phyloP scores from a whole-genome alignment of 352 stramenopile species.

The Globisporangium takayamanum region DNA sequence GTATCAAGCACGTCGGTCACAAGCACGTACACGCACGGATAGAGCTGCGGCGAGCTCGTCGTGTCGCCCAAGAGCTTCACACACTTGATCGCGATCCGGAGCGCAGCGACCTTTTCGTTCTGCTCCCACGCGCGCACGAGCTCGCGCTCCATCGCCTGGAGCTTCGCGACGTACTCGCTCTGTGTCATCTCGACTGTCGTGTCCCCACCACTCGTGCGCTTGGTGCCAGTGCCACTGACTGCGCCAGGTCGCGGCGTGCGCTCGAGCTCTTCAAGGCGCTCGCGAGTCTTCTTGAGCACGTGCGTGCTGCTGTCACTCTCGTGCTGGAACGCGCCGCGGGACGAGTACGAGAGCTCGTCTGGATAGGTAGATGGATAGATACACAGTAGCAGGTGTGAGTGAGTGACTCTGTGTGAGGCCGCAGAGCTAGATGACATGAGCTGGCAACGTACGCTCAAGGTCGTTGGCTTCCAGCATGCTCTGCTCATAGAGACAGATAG shows the following conservation, averaged over 20 bases:
- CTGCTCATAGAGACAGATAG: conserved; percentile 8
- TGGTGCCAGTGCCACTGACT: conserved; percentile 1
- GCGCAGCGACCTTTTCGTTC: conserved; percentile 82
- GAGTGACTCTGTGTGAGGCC: neutral
- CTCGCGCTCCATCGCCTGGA: conserved; percentile 72
- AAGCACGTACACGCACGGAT: conserved; percentile 87
- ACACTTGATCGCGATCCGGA: conserved; percentile 89
- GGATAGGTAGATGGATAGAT: neutral
- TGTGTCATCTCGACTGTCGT: conserved; percentile 72
- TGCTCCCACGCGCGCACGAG: conserved; percentile 68
- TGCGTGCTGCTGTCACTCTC: conserved; percentile 30
- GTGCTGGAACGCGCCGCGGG: conserved; percentile 32
- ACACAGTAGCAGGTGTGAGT: neutral
- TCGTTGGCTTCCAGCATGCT: conserved; percentile 75
- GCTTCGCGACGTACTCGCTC: conserved; percentile 71
- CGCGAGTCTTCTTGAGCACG: conserved; percentile 62
- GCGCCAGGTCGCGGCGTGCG: conserved; percentile 11
- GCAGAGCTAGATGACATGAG: neutral
- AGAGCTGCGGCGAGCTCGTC: conserved; percentile 68
- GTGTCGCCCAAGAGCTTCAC: conserved; percentile 86
- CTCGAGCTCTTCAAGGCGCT: conserved; percentile 60
- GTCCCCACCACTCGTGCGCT: conserved; percentile 9
- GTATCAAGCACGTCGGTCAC: conserved; percentile 83
- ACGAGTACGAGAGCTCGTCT: conserved; percentile 40
- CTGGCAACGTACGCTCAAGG: conserved; percentile 35